phyloP scores from a whole-genome alignment of 2,329 filamentous ascomycete species.

The Nothophoma quercina region DNA sequence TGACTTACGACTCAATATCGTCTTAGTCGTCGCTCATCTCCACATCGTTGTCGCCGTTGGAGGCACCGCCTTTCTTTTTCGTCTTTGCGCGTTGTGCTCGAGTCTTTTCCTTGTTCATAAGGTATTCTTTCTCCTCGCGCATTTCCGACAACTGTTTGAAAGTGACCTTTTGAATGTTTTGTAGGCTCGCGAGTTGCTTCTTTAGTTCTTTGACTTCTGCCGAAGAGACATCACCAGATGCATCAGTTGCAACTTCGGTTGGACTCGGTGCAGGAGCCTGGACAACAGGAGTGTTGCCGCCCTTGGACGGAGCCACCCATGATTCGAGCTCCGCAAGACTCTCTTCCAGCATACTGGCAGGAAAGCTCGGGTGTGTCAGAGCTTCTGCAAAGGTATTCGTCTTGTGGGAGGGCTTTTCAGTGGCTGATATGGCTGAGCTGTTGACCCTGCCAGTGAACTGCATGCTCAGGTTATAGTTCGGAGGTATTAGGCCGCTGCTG shows the following conservation, averaged over 20 bases:
- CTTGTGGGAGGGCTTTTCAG: constrained; percentile 23
- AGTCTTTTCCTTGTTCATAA: constrained; percentile 43
- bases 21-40: constrained; percentile 38
- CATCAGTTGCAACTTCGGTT: constrained; percentile 7
- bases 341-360: constrained; percentile 50
- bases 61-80: constrained; percentile 27
- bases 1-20: constrained; percentile 3
- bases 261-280: constrained; percentile 44
- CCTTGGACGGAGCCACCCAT: constrained; percentile 35
- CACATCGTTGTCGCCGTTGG: constrained; percentile 39
- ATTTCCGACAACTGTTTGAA: constrained; percentile 55
- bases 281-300: constrained; percentile 25
- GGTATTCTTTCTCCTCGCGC: constrained; percentile 51
- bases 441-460: constrained; percentile 61
- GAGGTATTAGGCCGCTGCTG: constrained; percentile 51
- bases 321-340: constrained; percentile 45
- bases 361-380: constrained; percentile 54
- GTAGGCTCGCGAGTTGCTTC: constrained; percentile 53
- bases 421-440: constrained; percentile 40
- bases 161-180: constrained; percentile 55
- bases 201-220: constrained; percentile 47
- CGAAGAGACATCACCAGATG: constrained; percentile 15
- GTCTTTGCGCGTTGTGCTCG: constrained; percentile 31
- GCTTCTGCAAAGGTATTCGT: constrained; percentile 50
- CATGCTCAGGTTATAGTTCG: constrained; percentile 70